Evolutionary conservation across 2,329 filamentous ascomycete species (phyloP).

Genomic region (Clarireedia homoeocarpa): DNA sequence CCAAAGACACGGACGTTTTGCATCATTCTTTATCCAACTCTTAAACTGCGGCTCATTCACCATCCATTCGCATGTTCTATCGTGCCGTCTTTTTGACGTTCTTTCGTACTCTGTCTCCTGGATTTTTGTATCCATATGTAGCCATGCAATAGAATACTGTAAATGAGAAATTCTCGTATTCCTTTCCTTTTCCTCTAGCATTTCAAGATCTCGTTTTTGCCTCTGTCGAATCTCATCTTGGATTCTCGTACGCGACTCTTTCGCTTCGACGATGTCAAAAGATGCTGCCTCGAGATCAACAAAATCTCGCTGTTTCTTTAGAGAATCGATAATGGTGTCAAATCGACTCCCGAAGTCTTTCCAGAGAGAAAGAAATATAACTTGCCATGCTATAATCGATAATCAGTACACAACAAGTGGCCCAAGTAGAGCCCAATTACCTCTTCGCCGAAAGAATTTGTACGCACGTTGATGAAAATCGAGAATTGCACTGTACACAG

Average conservation of each 20-base stretch:
- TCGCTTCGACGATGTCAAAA: constrained; percentile 13
- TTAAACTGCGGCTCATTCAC: neutral
- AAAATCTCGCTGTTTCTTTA: constrained; percentile 13
- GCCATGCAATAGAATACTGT: constrained; percentile 11
- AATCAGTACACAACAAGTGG: too few species aligned
- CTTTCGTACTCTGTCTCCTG: constrained; percentile 6
- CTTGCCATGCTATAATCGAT: constrained; percentile 10
- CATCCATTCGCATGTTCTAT: constrained; percentile 12
- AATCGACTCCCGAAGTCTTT: constrained; percentile 14
- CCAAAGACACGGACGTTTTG: constrained; percentile 8
- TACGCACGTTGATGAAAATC: constrained; percentile 41
- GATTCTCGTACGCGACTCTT: constrained; percentile 1
- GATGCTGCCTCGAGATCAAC: constrained; percentile 13
- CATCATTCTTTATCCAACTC: constrained; percentile 10
- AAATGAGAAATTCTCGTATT: neutral
- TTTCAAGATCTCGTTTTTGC: neutral
- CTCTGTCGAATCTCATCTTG: constrained; percentile 5
- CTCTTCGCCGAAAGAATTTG: constrained; percentile 33
- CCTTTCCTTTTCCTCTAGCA: constrained; percentile 9
- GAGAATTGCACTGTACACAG: constrained; percentile 40
- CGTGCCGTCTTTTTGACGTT: constrained; percentile 1
- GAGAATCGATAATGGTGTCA: constrained; percentile 4
- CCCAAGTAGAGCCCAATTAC: neutral
- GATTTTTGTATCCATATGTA: constrained; percentile 7
- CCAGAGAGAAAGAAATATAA: constrained; percentile 14